Evolutionary conservation across 345 rosid species (phyloP), one percentile per base, ranked within the genome.

Genomic region (Dipteronia sinensis): DNA sequence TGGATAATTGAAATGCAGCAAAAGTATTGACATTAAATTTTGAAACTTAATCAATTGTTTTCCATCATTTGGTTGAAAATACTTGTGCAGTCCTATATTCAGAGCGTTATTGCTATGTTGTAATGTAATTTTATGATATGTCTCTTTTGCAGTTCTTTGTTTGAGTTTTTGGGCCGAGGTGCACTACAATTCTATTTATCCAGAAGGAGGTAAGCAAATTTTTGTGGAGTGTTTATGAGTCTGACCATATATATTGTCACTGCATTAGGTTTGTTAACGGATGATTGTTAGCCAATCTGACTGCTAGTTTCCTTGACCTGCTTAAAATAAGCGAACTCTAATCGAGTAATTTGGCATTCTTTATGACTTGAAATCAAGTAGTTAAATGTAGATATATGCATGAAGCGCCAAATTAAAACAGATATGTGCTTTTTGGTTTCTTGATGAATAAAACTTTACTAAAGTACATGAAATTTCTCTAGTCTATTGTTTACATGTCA

Each of bases 161-260:
- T 82, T 90, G 85, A 96, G 97, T 84, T 96, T 96, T 78, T 96
- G 98, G 99, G 98, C 97, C 3, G 98, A 92, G 81, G 99, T 96
- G 82, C 98, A 96, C 83, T 94, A 96, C 88, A 96, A 96, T 78
- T 94, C 99, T 10, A 90, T 96, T 8, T 92, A 94, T 83, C 95
- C 97, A 3, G 92, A 84, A 86, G 98, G 87, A 92, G 99, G 99
- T 91, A 84, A 76, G 29, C 71, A 20, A 9, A 9, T 59, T 63
- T 71, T 31, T 46, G 29, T 62, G 10, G 27, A 38, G 1, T 53
- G 47, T 17, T 71, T 20, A 38, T 19, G 29, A 56, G 42, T 20
- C 34, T 40, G 47, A 23, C 16, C 5, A 3, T 16, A 2, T 10
- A 11, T 13, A 55, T 16, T 7, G 27, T 31, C 25, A 22, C 7